Conservation (phyloP, 2,329 filamentous ascomycete genomes). For the Fusarium subtropicale region DNA sequence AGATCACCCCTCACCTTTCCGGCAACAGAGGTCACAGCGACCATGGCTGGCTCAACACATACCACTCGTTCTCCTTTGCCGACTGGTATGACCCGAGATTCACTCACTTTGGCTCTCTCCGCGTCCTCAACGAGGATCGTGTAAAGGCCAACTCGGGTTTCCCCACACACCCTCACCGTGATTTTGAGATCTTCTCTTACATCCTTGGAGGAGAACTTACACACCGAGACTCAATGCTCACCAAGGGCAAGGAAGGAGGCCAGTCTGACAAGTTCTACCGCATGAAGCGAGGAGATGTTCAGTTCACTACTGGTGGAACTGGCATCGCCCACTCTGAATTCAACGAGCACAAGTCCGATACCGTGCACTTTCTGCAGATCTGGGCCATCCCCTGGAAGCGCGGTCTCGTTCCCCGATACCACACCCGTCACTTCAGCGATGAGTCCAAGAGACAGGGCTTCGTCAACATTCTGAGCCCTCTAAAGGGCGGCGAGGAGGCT, state of each 20-base stretch:
- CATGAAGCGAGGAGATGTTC: conserved; percentile 83
- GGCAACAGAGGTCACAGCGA: conserved; percentile 78
- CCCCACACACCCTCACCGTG: conserved; percentile 84
- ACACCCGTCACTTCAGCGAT: conserved; percentile 78
- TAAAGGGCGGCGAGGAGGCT: conserved; percentile 74
- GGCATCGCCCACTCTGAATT: conserved; percentile 84
- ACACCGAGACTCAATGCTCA: conserved; percentile 86
- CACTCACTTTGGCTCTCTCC: conserved; percentile 78
- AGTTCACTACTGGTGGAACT: conserved; percentile 90
- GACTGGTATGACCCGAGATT: conserved; percentile 75
- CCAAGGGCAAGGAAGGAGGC: conserved; percentile 71
- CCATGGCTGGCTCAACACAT: conserved; percentile 89
- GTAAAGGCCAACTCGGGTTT: conserved; percentile 81
- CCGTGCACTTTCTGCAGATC: conserved; percentile 89
- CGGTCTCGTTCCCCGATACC: conserved; percentile 79
- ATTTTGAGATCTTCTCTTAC: conserved; percentile 92
- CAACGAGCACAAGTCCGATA: conserved; percentile 77
- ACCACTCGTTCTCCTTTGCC: conserved; percentile 88
- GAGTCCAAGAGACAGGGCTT: conserved; percentile 77
- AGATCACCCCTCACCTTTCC: conserved; percentile 80
- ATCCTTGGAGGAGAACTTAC: conserved; percentile 87
- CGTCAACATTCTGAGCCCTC: conserved; percentile 79
- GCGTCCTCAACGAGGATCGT: conserved; percentile 90
- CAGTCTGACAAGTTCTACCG: conserved; percentile 73
- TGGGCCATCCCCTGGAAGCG: conserved; percentile 84